Base-by-base conservation (phyloP, 2,329 filamentous ascomycete genomes). In the Calonectria leucothoes region DNA sequence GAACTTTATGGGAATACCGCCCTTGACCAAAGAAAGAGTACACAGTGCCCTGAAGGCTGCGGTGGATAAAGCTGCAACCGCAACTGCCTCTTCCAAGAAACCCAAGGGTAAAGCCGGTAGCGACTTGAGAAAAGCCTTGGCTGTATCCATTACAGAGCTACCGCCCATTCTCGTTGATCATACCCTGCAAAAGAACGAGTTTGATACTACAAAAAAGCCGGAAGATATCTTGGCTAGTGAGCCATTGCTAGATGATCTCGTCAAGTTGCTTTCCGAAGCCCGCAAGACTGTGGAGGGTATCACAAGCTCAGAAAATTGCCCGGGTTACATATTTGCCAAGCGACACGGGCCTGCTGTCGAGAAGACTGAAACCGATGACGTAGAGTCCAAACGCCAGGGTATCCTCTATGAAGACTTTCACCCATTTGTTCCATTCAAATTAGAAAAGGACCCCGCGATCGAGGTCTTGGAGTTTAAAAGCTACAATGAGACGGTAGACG, bases 401-500 rank as follows among this genome's bases (percentile, higher is more conserved):
- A 82, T 97, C 7, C 86, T 98, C 2, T 99, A 98, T 81, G 94
- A 98, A 69, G 97, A 99, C 80, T 98, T 98, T 79, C 96, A 98
- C 78, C 97, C 97, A 0, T 98, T 98, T 83, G 87, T 93, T 48
- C 97, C 97, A 0, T 87, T 89, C 27, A 96, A 98, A 78, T 94
- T 98, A 74, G 91, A 93, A 74, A 88, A 90, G 8, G 92, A 95
- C 70, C 86, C 91, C 0, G 86, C 88, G 0, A 90, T 93, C 29
- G 90, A 91, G 4, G 91, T 98, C 20, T 81, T 98, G 15, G 91
- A 94, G 68, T 95, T 96, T 77, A 90, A 95, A 8, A 94, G 93
- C 12, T 98, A 97, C 87, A 98, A 98, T 83, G 94, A 94, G 81
- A 97, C 95, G 0, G 95, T 98, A 0, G 97, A 99, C 82, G 95